Evolutionary conservation across 768 basidiomycete genomes (phyloP).

Genomic region (Tulasnella sp.): DNA sequence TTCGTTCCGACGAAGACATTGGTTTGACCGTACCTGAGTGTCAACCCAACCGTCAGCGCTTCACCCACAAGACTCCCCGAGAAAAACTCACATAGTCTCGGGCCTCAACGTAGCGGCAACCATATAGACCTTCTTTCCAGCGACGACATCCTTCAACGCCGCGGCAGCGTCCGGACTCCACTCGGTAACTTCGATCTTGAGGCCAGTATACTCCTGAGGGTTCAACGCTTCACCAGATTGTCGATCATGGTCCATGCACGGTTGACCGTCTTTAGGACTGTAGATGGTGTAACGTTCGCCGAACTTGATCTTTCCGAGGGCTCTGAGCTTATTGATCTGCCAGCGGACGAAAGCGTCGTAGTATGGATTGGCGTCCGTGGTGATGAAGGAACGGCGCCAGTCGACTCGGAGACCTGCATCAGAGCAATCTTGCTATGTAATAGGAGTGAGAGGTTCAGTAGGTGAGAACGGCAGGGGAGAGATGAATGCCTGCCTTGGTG

Average conservation of each 20-base stretch:
- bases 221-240: conserved; percentile 91
- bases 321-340: conserved; percentile 93
- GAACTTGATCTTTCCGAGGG: conserved; percentile 92
- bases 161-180: conserved; percentile 75
- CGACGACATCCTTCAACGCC: conserved; percentile 66
- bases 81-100: conserved; percentile 80
- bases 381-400: conserved; percentile 94
- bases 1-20: conserved; percentile 93
- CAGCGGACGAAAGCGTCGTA: conserved; percentile 97
- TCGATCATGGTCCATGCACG: conserved; percentile 99
- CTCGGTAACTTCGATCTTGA: conserved; percentile 91
- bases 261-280: conserved; percentile 97
- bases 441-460: neutral
- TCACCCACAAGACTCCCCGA: neutral
- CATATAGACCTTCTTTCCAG: conserved; percentile 80
- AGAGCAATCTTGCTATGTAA: conserved; percentile 66
- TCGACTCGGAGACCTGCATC: conserved; percentile 94
- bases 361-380: conserved; percentile 95
- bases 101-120: conserved; percentile 96
- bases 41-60: conserved; percentile 22
- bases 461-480: neutral
- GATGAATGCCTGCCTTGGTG: conserved; percentile 62
- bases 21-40: conserved; percentile 89
- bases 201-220: conserved; percentile 93
- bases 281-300: conserved; percentile 98